Base-by-base conservation (phyloP, 179 eudicot genomes). In the Camellia oleifera region DNA sequence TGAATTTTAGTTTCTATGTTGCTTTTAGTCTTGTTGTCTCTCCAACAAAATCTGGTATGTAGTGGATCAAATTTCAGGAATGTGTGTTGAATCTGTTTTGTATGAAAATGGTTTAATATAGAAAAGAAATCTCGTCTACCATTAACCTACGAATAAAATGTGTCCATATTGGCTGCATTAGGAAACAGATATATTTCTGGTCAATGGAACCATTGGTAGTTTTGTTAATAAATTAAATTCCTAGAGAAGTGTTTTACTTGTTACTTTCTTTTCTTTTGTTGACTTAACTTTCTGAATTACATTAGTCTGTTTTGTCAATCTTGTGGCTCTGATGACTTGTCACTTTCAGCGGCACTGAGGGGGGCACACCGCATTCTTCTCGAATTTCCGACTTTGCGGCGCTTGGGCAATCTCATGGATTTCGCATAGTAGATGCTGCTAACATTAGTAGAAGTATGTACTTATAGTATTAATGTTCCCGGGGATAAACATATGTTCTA, bases 391-490 rank as follows among this genome's bases (percentile, higher is more conserved):
- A 92, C 45, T 82, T 84, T 77, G 90, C 90, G 56, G 83, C 83
- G n/a, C 81, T 86, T 69, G 98, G 92, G 82, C 95, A 93, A 77
- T 88, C 92, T 80, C 90, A 88, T 76, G 93, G 89, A 69, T 90
- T 87, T 77, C 89, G 84, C 64, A 79, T 83, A 15, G 94, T 85
- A 72, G 91, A 88, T 83, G 86, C 85, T 78, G 82, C 89, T 78
- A 86, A 89, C 81, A 80, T 81, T 80, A 83, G 82, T 72, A 87
- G 88, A 87, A 86, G 94, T 93, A 84, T 83, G 91, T 81, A 18
- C 81, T 68, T 4, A 44, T 88, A 54, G 11, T 61, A 67, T 83
- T 61, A 45, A 18, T 73, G 57, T 60, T 72, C 13, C 70, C 40
- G 69, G 75, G 2, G n/a, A 54, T 15, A 53, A 53, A 17, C 7